A percentile compares a stretch with the other conserved stretches of the same genome.
Conservation (phyloP, 2,329 filamentous ascomycete species). For the Pseudocercospora eumusae region DNA sequence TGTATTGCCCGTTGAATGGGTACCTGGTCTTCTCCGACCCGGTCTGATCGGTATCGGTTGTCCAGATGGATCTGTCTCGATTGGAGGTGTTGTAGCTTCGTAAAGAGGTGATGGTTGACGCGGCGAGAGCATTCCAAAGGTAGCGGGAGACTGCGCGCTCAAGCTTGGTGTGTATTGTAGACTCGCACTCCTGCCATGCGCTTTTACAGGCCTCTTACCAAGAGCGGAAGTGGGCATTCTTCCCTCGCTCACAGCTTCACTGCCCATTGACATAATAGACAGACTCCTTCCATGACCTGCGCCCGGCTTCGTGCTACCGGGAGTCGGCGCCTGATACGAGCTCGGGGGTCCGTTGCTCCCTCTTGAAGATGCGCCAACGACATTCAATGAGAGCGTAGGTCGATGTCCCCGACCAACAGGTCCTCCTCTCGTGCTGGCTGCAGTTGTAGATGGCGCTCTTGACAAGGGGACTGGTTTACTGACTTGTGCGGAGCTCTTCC, state of each 20-base stretch:
- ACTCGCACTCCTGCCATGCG: constrained; percentile 78
- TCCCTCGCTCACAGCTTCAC: constrained; percentile 41
- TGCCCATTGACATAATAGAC: constrained; percentile 53
- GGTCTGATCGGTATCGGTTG: constrained; percentile 29
- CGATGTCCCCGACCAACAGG: constrained; percentile 57
- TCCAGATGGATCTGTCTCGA: constrained; percentile 8
- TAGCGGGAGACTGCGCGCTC: constrained; percentile 21
- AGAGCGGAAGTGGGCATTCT: constrained; percentile 20
- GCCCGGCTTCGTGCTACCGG: constrained; percentile 50
- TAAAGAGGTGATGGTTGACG: constrained; percentile 47
- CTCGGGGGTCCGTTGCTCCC: constrained; percentile 27
- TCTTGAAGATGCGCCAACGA: constrained; percentile 39
- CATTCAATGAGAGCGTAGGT: constrained; percentile 64
- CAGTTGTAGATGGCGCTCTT: constrained; percentile 27
- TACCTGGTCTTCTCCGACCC: constrained; percentile 33
- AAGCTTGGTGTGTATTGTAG: constrained; percentile 66
- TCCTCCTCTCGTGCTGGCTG: constrained; percentile 25
- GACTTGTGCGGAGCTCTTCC: constrained; percentile 31
- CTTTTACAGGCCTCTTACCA: constrained; percentile 55
- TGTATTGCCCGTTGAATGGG: constrained; percentile 36
- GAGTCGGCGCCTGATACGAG: constrained; percentile 29
- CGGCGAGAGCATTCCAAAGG: constrained; percentile 22
- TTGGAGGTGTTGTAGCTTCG: constrained; percentile 43
- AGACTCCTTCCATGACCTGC: constrained; percentile 51
- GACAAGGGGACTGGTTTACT: constrained; percentile 19